These are phyloP conservation scores for Quercus ilex DNA, from an alignment of 306 rosid species.

Conservation along the genomic window DNA sequence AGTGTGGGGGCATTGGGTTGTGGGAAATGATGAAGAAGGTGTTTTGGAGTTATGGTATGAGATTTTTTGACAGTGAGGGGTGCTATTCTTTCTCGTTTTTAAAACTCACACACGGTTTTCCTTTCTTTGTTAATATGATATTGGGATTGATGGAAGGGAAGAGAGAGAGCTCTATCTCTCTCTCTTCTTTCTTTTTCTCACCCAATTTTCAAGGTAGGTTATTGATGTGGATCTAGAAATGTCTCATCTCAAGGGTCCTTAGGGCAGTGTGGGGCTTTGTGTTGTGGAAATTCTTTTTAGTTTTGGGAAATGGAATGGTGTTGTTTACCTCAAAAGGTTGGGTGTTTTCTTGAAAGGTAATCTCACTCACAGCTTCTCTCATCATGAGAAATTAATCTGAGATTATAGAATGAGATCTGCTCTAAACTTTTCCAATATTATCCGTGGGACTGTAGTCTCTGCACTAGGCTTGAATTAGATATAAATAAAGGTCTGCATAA, in stretches of 20 bases:
- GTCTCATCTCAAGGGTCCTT: constrained; percentile 40
- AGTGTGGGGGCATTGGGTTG: constrained; percentile 39
- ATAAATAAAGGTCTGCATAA: no score
- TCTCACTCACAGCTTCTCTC: not conserved
- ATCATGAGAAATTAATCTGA: not conserved
- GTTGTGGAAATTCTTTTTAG: constrained; percentile 32
- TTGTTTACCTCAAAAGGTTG: constrained; percentile 33
- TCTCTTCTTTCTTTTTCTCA: not conserved
- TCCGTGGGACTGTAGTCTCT: no score
- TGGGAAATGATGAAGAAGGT: constrained; percentile 37
- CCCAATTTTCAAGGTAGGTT: constrained; percentile 50
- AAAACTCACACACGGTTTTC: constrained; percentile 1
- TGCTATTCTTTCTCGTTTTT: not conserved
- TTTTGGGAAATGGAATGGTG: constrained; percentile 36
- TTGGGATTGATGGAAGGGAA: constrained; percentile 36
- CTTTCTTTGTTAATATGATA: not conserved
- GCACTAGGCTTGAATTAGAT: no score
- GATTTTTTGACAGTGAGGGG: not conserved
- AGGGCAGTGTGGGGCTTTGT: constrained; percentile 34
- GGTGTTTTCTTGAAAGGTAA: constrained; percentile 41
- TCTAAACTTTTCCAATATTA: no score
- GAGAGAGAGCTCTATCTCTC: not conserved
- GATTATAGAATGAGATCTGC: no score
- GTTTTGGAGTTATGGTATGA: not conserved
- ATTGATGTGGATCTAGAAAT: constrained; percentile 45